Evolutionary conservation across 192 early-diverging fungal genomes (phyloP).

Genomic region (Coemansia sp.): DNA sequence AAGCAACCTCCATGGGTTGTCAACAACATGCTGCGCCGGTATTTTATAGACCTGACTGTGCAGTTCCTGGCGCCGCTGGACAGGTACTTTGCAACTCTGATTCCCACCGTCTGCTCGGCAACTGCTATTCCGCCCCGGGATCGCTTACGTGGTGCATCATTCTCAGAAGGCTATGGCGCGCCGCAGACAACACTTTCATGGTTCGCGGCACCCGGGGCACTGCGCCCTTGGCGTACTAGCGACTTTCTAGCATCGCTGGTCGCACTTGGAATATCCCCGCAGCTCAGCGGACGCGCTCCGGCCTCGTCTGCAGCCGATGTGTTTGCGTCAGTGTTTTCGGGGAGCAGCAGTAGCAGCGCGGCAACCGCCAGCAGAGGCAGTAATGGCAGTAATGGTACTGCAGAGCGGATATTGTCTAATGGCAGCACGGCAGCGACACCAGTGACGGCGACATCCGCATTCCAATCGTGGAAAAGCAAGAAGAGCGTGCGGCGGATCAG

Average conservation of each 20-base stretch:
- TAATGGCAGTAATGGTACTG: conserved; percentile 5
- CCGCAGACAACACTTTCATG: conserved; percentile 25
- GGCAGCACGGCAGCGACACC: neutral
- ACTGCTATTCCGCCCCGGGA: conserved; percentile 23
- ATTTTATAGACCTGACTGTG: conserved; percentile 92
- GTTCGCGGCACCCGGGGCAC: conserved; percentile 29
- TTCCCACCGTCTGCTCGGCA: conserved; percentile 64
- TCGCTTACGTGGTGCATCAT: conserved; percentile 7
- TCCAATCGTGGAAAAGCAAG: conserved; percentile 39
- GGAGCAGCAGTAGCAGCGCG: conserved; percentile 15
- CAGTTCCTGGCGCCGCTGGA: conserved; percentile 94
- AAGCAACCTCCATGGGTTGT: conserved; percentile 70
- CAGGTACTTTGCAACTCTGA: conserved; percentile 84
- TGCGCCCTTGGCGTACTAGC: conserved; percentile 50
- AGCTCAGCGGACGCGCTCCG: conserved; percentile 34
- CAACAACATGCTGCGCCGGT: conserved; percentile 87
- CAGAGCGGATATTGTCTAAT: neutral
- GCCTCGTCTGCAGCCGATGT: conserved; percentile 32
- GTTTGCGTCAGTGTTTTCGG: conserved; percentile 46
- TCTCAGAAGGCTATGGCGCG: neutral
- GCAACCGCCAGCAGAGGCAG: neutral
- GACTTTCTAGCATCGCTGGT: conserved; percentile 52
- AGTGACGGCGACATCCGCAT: conserved; percentile 5
- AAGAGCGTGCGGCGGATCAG: conserved; percentile 56
- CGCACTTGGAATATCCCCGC: conserved; percentile 49